Conservation (phyloP, 495 filamentous ascomycete genomes). For the Penicillium canariense region DNA sequence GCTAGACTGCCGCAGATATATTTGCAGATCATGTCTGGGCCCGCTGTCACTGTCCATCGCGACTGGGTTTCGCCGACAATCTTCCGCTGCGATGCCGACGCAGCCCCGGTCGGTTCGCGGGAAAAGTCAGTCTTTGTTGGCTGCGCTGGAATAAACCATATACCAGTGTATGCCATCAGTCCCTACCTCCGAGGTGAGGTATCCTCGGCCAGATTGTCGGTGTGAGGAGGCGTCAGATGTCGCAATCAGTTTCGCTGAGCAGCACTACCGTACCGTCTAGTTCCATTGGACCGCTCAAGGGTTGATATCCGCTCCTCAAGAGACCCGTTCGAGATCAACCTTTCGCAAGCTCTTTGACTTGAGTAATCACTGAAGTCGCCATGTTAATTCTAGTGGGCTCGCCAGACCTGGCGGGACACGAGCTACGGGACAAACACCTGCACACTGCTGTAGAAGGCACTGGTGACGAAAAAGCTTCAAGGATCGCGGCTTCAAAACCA, state of each 20-base stretch:
- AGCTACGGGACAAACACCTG: background rate
- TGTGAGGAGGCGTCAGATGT: no score
- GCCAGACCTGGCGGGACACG: background rate
- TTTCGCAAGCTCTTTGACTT: background rate
- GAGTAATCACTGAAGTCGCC: background rate
- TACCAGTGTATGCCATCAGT: background rate
- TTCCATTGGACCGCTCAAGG: background rate
- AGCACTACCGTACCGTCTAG: background rate
- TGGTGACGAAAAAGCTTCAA: background rate
- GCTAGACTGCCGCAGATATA: background rate
- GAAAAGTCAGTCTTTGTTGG: background rate
- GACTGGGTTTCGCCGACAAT: conserved; percentile 25
- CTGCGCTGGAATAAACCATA: background rate
- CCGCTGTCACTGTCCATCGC: background rate
- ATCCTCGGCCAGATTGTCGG: background rate
- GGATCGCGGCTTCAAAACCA: conserved; percentile 38
- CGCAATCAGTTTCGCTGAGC: background rate
- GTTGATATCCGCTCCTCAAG: background rate
- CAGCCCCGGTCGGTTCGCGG: conserved; percentile 9
- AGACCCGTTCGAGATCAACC: background rate
- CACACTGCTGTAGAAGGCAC: background rate
- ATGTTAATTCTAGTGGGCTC: conserved; percentile 14
- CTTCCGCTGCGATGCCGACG: conserved; percentile 20
- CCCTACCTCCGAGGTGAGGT: background rate
- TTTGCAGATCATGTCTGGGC: background rate